Percentiles rank a stretch among this genome's conserved stretches.
Conservation (phyloP, 2,329 filamentous ascomycete genomes). For the Xylariaceae sp. region DNA sequence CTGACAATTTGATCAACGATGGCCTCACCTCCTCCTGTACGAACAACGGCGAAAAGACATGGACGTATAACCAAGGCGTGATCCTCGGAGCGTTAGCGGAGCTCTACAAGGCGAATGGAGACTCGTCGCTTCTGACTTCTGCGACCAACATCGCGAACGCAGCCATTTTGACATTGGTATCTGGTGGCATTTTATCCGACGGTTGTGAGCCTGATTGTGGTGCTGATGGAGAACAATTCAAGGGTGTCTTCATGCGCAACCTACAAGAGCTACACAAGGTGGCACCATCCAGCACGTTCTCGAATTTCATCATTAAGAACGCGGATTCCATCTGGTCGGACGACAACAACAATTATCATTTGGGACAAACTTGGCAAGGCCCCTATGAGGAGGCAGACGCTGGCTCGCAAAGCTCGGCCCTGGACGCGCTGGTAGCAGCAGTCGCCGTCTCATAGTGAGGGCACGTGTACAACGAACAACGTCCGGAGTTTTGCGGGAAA, state of each 20-base stretch:
- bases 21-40: slow-evolving; percentile 39
- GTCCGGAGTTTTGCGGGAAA: too few species aligned
- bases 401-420: slow-evolving; percentile 25
- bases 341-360: slow-evolving; percentile 18
- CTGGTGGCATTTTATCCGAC: slow-evolving; percentile 30
- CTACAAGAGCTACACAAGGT: neutral
- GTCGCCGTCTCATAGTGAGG: slow-evolving; percentile 20
- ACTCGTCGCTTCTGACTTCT: slow-evolving; percentile 33
- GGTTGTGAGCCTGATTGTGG: slow-evolving; percentile 1
- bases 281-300: neutral
- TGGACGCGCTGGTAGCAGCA: slow-evolving; percentile 26
- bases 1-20: slow-evolving; percentile 43
- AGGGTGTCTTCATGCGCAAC: slow-evolving; percentile 1
- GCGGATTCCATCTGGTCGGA: neutral
- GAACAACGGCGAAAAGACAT: slow-evolving; percentile 40
- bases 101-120: slow-evolving; percentile 36
- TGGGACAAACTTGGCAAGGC: slow-evolving; percentile 27
- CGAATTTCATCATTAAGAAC: neutral
- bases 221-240: neutral
- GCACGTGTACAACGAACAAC: too few species aligned
- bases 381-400: slow-evolving; percentile 24
- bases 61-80: slow-evolving; percentile 51
- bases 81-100: slow-evolving; percentile 46
- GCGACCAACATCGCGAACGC: slow-evolving; percentile 44
- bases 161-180: slow-evolving; percentile 31